phyloP scores from a whole-genome alignment of 1,284 basidiomycete genomes.

The Apiotrichum brassicae region DNA sequence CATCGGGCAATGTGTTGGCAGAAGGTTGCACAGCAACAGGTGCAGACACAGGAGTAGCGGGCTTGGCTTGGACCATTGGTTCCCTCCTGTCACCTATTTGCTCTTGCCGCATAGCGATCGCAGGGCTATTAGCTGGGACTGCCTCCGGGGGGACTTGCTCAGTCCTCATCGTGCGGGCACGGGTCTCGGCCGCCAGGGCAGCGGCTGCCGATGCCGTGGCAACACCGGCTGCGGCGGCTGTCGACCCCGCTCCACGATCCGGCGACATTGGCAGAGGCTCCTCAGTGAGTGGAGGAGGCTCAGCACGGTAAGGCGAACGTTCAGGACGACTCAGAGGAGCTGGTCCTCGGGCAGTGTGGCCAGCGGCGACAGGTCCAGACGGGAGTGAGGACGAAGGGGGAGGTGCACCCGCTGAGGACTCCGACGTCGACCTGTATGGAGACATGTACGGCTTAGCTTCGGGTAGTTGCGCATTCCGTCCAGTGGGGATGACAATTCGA shows the following conservation, averaged over 20 bases:
- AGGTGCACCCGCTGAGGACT: not conserved
- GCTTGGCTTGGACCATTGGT: too few relatives aligned
- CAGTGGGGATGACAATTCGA: not conserved
- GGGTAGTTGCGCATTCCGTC: not conserved
- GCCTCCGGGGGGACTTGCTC: too few relatives aligned
- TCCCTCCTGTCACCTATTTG: too few relatives aligned
- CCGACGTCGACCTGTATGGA: not conserved
- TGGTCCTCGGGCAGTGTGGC: not conserved
- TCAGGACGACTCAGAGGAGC: conserved; percentile 1
- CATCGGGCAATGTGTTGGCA: too few relatives aligned
- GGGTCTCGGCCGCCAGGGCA: not conserved
- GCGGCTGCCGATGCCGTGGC: not conserved
- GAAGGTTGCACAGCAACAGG: too few relatives aligned
- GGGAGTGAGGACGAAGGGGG: not conserved
- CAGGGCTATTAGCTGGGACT: too few relatives aligned
- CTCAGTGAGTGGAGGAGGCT: not conserved
- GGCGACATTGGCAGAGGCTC: too few relatives aligned
- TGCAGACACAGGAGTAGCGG: too few relatives aligned
- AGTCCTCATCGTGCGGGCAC: not conserved
- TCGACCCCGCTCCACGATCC: too few relatives aligned
- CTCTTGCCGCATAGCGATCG: too few relatives aligned
- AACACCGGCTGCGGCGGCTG: not conserved
- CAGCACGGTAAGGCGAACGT: not conserved
- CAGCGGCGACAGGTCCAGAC: not conserved
- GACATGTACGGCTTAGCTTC: not conserved